phyloP scores from a whole-genome alignment of 306 rosid genomes.

The Ceratonia siliqua region DNA sequence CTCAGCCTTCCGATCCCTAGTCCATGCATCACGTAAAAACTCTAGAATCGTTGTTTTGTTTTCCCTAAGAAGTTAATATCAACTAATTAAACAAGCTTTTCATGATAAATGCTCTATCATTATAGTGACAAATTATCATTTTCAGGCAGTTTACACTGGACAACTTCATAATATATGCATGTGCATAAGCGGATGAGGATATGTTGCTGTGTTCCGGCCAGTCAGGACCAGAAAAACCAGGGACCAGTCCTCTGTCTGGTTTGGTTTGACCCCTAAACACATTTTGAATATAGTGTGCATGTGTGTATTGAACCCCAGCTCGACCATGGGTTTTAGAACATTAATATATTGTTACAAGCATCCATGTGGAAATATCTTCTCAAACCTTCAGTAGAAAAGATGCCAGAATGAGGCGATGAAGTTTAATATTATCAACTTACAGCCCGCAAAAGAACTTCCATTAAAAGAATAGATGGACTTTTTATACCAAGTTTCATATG shows the following conservation, averaged over 20 bases:
- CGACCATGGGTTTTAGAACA: too few relatives aligned
- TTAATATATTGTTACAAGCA: not conserved
- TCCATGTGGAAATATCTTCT: constrained; percentile 16
- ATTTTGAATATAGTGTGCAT: too few relatives aligned
- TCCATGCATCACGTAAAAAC: constrained; percentile 67
- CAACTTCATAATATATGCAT: constrained; percentile 18
- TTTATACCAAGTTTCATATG: not conserved
- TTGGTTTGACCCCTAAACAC: not conserved
- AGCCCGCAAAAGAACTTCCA: not conserved
- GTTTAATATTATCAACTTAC: not conserved
- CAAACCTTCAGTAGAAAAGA: constrained; percentile 22
- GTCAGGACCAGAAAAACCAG: not conserved
- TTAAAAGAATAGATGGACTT: too few relatives aligned
- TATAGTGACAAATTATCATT: not conserved
- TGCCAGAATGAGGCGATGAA: not conserved
- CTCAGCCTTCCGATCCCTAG: constrained; percentile 79
- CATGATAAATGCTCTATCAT: constrained; percentile 8
- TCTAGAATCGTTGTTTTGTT: constrained; percentile 69
- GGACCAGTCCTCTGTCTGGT: not conserved
- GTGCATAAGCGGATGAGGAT: too few relatives aligned
- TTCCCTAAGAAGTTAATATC: constrained; percentile 53
- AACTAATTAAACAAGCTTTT: constrained; percentile 23
- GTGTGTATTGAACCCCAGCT: too few relatives aligned
- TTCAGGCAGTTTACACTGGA: not conserved
- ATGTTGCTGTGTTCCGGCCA: too few relatives aligned